Base-by-base conservation (phyloP, 305 asterid genomes). In the Fraxinus floribunda region DNA sequence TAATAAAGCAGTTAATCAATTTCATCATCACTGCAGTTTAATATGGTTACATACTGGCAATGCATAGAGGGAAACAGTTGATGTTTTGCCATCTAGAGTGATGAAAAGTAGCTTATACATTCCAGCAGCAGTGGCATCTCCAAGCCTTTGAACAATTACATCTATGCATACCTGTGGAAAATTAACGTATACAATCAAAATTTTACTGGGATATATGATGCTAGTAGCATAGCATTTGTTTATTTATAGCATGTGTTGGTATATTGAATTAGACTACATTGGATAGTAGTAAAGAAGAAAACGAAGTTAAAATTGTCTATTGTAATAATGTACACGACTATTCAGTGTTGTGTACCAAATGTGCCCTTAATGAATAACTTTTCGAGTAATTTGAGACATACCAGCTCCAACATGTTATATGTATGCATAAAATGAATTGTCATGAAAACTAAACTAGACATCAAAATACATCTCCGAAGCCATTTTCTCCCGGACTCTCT, bases 101-200 rank as follows among this genome's bases (percentile, higher is more conserved):
- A 88, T 90, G 86, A 89, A 87, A 70, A 94, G 94, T 78, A 94
- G 90, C 88, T 91, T 93, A 90, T 90, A 94, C 93, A 94, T 90
- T 87, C 95, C 98, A 70, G 99, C 98, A 84, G 99, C 98, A 79
- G 98, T 90, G 62, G 98, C 99, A 74, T 94, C 98, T 81, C 99
- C 99, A 24, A 96, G 92, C 90, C 99, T 90, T 85, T 92, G 99
- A 88, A 96, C 97, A 36, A 96, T 91, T 60, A 96, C 98, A 84
- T 96, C 98, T 85, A 96, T 93, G 93, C 99, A 93, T 76, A 96
- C 97, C 99, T 95, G 92, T 22, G 36, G 39, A 62, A 75, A 9
- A 70, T 46, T 80, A 3, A 81, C 60, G 55, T 68, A 44, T 15
- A 20, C 26, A n/a, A 78, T 84, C 68, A 84, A 75, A 46, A 72